These are phyloP conservation scores for Spathaspora sp. DNA, from an alignment of 805 yeast species.

Conservation along the genomic window DNA sequence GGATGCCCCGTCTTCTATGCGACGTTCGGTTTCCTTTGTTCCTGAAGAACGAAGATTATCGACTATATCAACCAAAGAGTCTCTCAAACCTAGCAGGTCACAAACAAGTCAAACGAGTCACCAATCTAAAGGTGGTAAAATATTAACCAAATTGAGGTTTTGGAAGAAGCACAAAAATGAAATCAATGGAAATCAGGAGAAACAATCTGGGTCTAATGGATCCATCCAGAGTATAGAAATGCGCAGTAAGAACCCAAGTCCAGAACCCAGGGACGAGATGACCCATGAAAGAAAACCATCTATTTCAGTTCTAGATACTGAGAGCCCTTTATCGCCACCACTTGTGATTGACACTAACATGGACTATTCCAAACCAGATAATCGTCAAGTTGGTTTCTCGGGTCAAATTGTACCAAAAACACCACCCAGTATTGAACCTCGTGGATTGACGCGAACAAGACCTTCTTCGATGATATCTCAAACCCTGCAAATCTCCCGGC, in stretches of 20 bases:
- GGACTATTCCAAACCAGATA: neutral
- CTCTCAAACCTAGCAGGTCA: conserved; percentile 7
- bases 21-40: conserved; percentile 16
- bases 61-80: conserved; percentile 7
- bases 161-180: conserved; percentile 28
- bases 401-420: neutral
- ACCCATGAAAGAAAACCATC: neutral
- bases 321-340: neutral
- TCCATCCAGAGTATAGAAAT: neutral
- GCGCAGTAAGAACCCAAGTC: neutral
- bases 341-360: neutral
- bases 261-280: neutral
- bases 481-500: conserved; percentile 35
- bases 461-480: conserved; percentile 42
- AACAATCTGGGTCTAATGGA: neutral
- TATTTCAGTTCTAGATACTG: neutral
- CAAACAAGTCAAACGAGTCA: neutral
- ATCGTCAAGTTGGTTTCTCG: neutral
- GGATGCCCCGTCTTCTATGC: neutral
- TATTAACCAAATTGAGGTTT: conserved; percentile 33
- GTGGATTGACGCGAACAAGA: conserved; percentile 17
- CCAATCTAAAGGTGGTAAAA: conserved; percentile 17
- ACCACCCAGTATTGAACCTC: conserved; percentile 2
- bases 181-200: neutral
- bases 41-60: conserved; percentile 14